These are phyloP conservation scores for Rhinocladiella mackenziei DNA, from an alignment of 2,329 filamentous ascomycete genomes.

Conservation along the genomic window DNA sequence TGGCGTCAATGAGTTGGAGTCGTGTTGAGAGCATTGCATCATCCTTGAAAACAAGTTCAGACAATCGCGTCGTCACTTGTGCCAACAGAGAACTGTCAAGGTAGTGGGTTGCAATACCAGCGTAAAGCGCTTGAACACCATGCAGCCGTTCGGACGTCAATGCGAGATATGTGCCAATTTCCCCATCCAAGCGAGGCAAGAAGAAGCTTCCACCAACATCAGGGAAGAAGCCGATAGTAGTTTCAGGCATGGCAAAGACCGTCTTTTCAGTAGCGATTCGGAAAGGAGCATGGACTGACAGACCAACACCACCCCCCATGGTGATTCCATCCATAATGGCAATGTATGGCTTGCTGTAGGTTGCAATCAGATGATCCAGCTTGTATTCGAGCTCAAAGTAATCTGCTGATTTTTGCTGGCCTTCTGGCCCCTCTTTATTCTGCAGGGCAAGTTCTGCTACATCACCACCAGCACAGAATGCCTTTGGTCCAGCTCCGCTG, in stretches of 20 bases:
- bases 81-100: constrained; percentile 84
- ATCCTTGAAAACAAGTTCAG: constrained; percentile 85
- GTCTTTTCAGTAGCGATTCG: constrained; percentile 94
- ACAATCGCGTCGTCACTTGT: constrained; percentile 75
- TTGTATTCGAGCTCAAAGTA: constrained; percentile 97
- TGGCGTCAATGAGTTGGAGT: constrained; percentile 70
- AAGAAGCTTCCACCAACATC: constrained; percentile 97
- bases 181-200: constrained; percentile 80
- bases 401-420: constrained; percentile 69
- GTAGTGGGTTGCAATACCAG: constrained; percentile 93
- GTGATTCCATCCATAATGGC: constrained; percentile 97
- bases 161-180: constrained; percentile 85
- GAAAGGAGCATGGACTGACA: constrained; percentile 93
- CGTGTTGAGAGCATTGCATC: constrained; percentile 61
- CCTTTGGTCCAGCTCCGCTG: constrained; percentile 79
- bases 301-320: constrained; percentile 94
- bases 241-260: constrained; percentile 97
- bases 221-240: constrained; percentile 96
- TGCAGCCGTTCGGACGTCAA: constrained; percentile 80
- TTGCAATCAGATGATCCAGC: constrained; percentile 91
- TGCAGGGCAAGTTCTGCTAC: constrained; percentile 71
- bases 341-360: constrained; percentile 87
- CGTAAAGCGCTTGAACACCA: constrained; percentile 82
- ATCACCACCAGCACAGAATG: constrained; percentile 92
- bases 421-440: constrained; percentile 64